Evolutionary conservation across 192 early-diverging fungal genomes (phyloP).

Genomic region (Podila verticillata): DNA sequence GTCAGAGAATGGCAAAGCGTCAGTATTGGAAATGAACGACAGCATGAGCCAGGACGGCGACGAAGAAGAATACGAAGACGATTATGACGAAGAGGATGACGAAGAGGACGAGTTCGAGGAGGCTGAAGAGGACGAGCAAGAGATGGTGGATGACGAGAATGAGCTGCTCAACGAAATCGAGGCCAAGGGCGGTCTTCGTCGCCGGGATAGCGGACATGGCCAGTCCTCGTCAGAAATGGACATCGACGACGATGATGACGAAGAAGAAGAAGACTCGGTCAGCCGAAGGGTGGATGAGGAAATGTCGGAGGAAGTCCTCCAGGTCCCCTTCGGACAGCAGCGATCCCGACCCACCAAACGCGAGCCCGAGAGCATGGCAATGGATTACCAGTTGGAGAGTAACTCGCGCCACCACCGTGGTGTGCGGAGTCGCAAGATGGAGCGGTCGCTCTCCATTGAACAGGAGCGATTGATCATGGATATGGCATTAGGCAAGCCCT

Average conservation of each 20-base stretch:
- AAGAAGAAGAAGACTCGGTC: not conserved
- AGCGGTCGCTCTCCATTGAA: constrained; percentile 21
- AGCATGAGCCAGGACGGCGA: constrained; percentile 6
- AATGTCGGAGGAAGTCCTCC: not conserved
- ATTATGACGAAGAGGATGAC: constrained; percentile 3
- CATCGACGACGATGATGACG: constrained; percentile 32
- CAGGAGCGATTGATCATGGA: constrained; percentile 38
- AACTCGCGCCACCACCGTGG: constrained; percentile 12
- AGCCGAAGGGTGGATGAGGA: constrained; percentile 14
- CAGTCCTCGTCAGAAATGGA: constrained; percentile 49
- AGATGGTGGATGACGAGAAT: constrained; percentile 16
- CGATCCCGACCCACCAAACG: constrained; percentile 14
- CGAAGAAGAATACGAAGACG: not conserved
- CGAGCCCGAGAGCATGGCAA: constrained; percentile 20
- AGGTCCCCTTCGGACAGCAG: not conserved
- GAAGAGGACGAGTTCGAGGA: constrained; percentile 22
- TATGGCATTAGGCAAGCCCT: constrained; percentile 32
- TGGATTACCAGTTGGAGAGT: constrained; percentile 30
- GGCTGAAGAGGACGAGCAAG: not conserved
- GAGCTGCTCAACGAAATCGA: constrained; percentile 36
- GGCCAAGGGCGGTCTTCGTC: constrained; percentile 45
- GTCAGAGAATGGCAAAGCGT: not conserved
- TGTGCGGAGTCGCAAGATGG: constrained; percentile 21
- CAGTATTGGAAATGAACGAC: not conserved
- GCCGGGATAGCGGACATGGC: constrained; percentile 46